Base-by-base conservation (phyloP, 2,329 filamentous ascomycete genomes). In the Aspergillus aculeatus region DNA sequence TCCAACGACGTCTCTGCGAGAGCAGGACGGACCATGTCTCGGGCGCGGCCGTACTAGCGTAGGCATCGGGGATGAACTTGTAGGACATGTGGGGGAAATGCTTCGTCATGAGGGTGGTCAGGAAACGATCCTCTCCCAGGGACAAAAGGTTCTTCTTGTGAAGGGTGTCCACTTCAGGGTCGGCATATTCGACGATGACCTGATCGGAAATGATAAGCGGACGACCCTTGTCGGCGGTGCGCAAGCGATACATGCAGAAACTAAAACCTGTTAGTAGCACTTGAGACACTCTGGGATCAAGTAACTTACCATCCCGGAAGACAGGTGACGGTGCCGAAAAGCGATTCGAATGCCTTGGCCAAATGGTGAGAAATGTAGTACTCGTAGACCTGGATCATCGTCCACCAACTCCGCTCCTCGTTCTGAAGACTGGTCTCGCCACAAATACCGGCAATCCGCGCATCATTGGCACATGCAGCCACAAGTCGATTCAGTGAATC, bases 311-410 rank as follows among this genome's bases (percentile, higher is more conserved):
- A 99, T 85, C 95, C 95, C 65, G 95, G 95, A 81, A 99, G 88
- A 89, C 95, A 99, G 61, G 95, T 99, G 62, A 99, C 95, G 76
- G 92, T 96, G 73, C 93, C 95, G 72, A 99, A 99, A 62, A 99
- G 86, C 62, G 92, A 97, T 76, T 99, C 95, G 73, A 99, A 99
- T 63, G 95, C 92, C 81, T 99, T 99, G 56, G 95, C 84, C 75
- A 99, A 81, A 78, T 99, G 90, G 83, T 99, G 95, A 31, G 95
- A 98, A 73, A 99, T 99, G 77, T 93, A 99, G 82, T 99, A 99
- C 77, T 99, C 95, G 80, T 99, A 99, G 65, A 99, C 95, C 76
- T 99, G 95, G 71, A 99, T 99, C 95, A 99, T 99, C 12, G 95
- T 99, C 91, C 92, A 96, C 92, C 93, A 98, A 70, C 89, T 93